Percentiles rank a stretch among this genome's conserved stretches.
Conservation (phyloP, 2,329 filamentous ascomycete genomes). For the Nannizziopsis arthrosporioides region DNA sequence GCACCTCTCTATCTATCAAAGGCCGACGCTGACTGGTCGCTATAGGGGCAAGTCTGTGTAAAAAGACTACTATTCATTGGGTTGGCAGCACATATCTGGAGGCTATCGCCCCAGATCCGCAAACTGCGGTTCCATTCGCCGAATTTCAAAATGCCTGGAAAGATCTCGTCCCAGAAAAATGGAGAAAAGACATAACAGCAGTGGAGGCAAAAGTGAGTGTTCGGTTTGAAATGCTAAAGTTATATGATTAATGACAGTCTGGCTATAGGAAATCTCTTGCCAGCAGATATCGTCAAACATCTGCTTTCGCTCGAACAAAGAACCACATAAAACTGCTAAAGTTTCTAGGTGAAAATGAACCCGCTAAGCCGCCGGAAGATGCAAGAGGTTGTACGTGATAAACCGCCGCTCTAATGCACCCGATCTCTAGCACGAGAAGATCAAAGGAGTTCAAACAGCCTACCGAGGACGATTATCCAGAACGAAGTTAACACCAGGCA, state of each 20-base stretch:
- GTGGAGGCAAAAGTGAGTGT: constrained; percentile 25
- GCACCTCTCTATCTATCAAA: constrained; percentile 4
- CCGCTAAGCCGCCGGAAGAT: constrained; percentile 5
- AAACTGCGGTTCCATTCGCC: constrained; percentile 23
- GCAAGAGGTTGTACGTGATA: neutral
- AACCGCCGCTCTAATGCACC: neutral
- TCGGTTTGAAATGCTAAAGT: constrained; percentile 3
- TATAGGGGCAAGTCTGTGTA: constrained; percentile 33
- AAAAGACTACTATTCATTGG: constrained; percentile 25
- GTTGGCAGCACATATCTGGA: constrained; percentile 33
- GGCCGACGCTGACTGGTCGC: constrained; percentile 2
- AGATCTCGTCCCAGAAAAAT: constrained; percentile 34
- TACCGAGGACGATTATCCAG: neutral
- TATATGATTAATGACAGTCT: neutral
- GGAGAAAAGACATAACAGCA: constrained; percentile 28
- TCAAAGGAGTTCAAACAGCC: constrained; percentile 7
- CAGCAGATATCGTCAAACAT: constrained; percentile 27
- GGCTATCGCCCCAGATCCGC: constrained; percentile 24
- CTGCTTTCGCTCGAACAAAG: constrained; percentile 22
- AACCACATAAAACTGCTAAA: constrained; percentile 13
- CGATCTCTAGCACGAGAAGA: constrained; percentile 2
- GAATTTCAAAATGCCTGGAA: constrained; percentile 33
- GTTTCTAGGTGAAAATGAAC: neutral
- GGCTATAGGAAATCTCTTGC: constrained; percentile 23
- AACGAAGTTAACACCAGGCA: constrained; percentile 34